These are phyloP conservation scores for Truncatella angustata DNA, from an alignment of 2,329 filamentous ascomycete species.

Conservation along the genomic window DNA sequence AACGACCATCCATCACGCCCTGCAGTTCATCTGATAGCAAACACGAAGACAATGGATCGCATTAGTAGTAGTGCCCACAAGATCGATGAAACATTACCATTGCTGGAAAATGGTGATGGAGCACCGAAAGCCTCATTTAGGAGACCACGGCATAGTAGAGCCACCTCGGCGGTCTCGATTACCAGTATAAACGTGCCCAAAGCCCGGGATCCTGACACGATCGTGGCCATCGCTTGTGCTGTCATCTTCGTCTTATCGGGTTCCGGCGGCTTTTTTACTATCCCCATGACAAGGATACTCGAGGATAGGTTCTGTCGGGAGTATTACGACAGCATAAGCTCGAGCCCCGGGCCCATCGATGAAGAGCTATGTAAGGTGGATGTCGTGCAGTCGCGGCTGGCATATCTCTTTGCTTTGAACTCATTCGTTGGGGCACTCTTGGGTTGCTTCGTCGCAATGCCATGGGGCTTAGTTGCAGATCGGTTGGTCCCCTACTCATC, in stretches of 20 bases:
- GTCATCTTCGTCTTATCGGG: constrained; percentile 28
- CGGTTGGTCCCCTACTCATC: constrained; percentile 14
- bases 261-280: constrained; percentile 27
- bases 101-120: not conserved
- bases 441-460: constrained; percentile 31
- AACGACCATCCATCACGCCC: too few species aligned
- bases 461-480: constrained; percentile 35
- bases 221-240: constrained; percentile 26
- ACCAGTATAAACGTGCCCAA: not conserved
- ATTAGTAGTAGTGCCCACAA: not conserved
- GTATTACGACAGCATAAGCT: constrained; percentile 28
- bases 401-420: constrained; percentile 30
- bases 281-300: constrained; percentile 32
- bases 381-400: constrained; percentile 33
- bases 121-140: not conserved
- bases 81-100: not conserved
- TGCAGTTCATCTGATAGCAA: not conserved
- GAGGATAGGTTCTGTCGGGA: constrained; percentile 38
- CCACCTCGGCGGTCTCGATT: not conserved
- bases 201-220: constrained; percentile 16
- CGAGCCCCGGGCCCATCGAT: constrained; percentile 27
- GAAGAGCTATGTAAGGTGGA: constrained; percentile 36
- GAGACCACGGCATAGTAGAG: not conserved
- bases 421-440: constrained; percentile 28
- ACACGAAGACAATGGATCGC: not conserved